Evolutionary conservation across 768 basidiomycete species (phyloP).

Genomic region (Amanita subjunquillea): DNA sequence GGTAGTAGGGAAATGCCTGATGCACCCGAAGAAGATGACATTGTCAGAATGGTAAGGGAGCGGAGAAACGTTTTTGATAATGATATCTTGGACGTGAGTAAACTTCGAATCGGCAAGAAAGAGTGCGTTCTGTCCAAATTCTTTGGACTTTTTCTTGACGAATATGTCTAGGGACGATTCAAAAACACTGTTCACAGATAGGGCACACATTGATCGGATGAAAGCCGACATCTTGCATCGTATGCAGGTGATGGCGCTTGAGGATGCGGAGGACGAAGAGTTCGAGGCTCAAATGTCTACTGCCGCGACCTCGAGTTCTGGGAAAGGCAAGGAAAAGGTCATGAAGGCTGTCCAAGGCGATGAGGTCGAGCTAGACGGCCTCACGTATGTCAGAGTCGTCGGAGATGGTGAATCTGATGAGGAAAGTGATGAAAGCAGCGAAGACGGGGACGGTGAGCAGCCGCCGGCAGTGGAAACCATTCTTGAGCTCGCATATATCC

Average conservation of each 20-base stretch:
- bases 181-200: constrained; percentile 33
- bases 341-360: constrained; percentile 28
- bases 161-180: constrained; percentile 30
- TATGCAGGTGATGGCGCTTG: constrained; percentile 53
- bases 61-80: constrained; percentile 71
- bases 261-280: constrained; percentile 47
- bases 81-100: constrained; percentile 53
- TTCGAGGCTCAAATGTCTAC: neutral
- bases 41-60: constrained; percentile 21
- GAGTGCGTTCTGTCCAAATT: constrained; percentile 24
- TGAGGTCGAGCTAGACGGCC: constrained; percentile 38
- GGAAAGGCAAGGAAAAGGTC: constrained; percentile 19
- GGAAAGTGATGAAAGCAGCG: constrained; percentile 23
- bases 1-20: neutral
- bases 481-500: constrained; percentile 69
- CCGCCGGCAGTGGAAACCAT: constrained; percentile 42
- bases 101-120: constrained; percentile 58
- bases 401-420: constrained; percentile 55
- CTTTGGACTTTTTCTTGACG: neutral
- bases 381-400: constrained; percentile 31
- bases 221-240: constrained; percentile 77
- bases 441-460: constrained; percentile 15
- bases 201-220: constrained; percentile 56
- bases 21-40: constrained; percentile 8
- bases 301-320: neutral